These are phyloP conservation scores for Geum urbanum DNA, from an alignment of 306 rosid genomes.

Conservation along the genomic window DNA sequence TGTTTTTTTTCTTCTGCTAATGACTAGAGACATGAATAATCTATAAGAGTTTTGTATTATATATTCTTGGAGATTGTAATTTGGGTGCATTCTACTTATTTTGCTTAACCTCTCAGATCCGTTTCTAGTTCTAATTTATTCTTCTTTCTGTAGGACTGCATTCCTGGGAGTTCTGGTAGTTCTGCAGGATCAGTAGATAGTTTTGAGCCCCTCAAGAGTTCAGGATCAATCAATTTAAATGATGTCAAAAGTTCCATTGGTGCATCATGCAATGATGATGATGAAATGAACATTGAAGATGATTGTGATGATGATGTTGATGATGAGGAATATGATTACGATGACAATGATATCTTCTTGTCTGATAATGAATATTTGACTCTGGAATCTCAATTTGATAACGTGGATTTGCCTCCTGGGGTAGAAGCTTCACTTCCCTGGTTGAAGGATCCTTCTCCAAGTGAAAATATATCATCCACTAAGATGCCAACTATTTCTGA, in stretches of 20 bases:
- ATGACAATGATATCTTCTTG: constrained; percentile 35
- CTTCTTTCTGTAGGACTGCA: constrained; percentile 26
- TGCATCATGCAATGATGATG: constrained; percentile 40
- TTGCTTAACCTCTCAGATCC: constrained; percentile 1
- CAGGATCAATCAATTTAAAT: constrained; percentile 39
- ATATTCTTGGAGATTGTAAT: no score
- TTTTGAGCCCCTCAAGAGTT: constrained; percentile 46
- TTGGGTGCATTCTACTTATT: no score
- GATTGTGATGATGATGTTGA: constrained; percentile 41
- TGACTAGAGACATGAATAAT: no score
- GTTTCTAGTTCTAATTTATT: constrained; percentile 5
- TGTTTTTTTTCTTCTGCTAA: no score
- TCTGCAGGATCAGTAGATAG: constrained; percentile 43
- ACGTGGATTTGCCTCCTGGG: constrained; percentile 74
- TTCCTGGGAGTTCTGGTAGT: constrained; percentile 34
- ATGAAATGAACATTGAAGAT: constrained; percentile 37
- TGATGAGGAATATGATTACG: constrained; percentile 30
- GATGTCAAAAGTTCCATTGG: constrained; percentile 39
- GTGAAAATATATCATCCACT: constrained; percentile 22
- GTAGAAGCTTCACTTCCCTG: constrained; percentile 73
- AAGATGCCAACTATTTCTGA: constrained; percentile 24
- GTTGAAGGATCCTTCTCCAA: constrained; percentile 46
- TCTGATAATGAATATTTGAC: constrained; percentile 37
- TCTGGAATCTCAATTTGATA: constrained; percentile 67
- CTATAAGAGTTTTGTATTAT: no score